Base-by-base conservation (phyloP, 495 filamentous ascomycete genomes). In the Xanthoparmelia taractica region DNA sequence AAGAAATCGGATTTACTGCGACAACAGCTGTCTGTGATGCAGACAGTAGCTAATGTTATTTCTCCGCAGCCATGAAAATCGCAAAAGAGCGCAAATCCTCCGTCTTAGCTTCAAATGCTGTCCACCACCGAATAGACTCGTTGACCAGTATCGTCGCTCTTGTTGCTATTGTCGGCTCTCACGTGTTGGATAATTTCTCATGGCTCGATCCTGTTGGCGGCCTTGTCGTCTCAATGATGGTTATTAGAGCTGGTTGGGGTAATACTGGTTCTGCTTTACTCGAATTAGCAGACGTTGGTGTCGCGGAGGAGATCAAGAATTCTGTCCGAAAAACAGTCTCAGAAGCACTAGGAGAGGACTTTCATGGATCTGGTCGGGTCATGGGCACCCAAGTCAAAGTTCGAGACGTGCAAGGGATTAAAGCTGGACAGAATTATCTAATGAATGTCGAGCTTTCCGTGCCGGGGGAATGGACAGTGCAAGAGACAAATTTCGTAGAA, bases 181-280 rank as follows among this genome's bases (percentile, higher is more conserved):
- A 96, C 73, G 74, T 96, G 57, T 82, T 96, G 43, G 77, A 84
- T 33, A 85, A 93, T 67, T 90, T 91, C 47, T 80, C 85, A 52
- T 97, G 92, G 91, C 81, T 97, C 50, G 95, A 98, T 75, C 91
- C 94, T n/a, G 86, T 96, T 58, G 94, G 94, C 52, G 91, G 94
- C 17, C 80, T 97, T 25, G 72, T 96, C 31, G 96, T 98, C 60
- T 95, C 92, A 34, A 71, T 90, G 47, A 88, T 98, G 85, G 93
- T 98, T 29, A 86, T 97, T 69, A 89, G 86, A 64, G 94, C 94
- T 25, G 94, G 94, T 2, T 90, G 84, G 79, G 84, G 81, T 37
- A 98, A 98, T 72, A 96, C 92, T 0, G 78, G 84, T 33, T 80
- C 85, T 8, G 87, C 93, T 8, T 76, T 97, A 8, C 80, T 89